phyloP scores from a whole-genome alignment of 805 yeast species.

The Candida orba region DNA sequence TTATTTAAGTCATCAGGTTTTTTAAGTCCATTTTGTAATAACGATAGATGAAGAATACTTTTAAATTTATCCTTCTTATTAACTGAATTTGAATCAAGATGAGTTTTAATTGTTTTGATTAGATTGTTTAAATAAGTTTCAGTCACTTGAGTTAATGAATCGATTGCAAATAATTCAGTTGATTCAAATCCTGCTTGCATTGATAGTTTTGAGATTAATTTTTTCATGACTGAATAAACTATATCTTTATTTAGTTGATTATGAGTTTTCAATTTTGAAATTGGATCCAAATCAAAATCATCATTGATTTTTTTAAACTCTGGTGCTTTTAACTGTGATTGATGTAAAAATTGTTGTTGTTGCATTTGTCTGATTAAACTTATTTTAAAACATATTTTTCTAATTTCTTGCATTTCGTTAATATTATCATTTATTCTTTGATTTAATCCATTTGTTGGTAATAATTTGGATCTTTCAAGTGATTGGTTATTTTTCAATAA shows the following conservation, averaged over 20 bases:
- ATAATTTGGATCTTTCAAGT: constrained; percentile 33
- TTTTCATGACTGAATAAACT: constrained; percentile 58
- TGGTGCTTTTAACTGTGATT: constrained; percentile 66
- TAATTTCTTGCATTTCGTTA: constrained; percentile 74
- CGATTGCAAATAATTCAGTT: constrained; percentile 69
- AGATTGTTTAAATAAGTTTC: constrained; percentile 72
- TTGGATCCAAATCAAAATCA: constrained; percentile 67
- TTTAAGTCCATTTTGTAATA: constrained; percentile 81
- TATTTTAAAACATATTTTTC: constrained; percentile 83
- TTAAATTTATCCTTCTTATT: constrained; percentile 28
- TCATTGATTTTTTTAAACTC: constrained; percentile 55
- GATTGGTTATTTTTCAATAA: constrained; percentile 28
- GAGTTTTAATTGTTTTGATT: constrained; percentile 61
- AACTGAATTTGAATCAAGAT: constrained; percentile 51
- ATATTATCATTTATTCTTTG: constrained; percentile 59
- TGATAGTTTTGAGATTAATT: constrained; percentile 66
- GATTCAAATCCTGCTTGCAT: constrained; percentile 93
- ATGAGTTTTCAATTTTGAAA: constrained; percentile 66
- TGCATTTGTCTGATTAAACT: constrained; percentile 87
- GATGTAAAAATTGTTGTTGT: constrained; percentile 67
- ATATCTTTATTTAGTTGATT: constrained; percentile 54
- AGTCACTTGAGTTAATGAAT: constrained; percentile 75
- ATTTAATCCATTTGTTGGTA: constrained; percentile 45
- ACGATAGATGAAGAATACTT: constrained; percentile 51
- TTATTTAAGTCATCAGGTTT: constrained; percentile 71